phyloP scores from a whole-genome alignment of 2,329 filamentous ascomycete genomes.

The Hymenoscyphus albidus region DNA sequence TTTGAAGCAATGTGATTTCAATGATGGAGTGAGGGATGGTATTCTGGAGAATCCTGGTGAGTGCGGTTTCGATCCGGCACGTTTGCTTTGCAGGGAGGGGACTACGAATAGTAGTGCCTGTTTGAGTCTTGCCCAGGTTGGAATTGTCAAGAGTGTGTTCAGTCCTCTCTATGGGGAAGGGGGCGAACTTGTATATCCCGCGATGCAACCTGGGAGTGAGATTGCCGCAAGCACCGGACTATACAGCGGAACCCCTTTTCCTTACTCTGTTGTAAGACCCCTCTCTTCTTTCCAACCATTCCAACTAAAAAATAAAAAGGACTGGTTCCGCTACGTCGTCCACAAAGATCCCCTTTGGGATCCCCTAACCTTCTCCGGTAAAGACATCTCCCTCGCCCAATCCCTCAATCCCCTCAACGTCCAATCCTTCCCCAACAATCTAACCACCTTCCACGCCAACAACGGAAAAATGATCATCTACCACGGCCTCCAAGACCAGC shows the following conservation, averaged over 20 bases:
- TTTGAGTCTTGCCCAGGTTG: conserved; percentile 19
- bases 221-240: conserved; percentile 38
- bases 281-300: neutral
- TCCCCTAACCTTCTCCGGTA: conserved; percentile 37
- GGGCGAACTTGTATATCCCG: conserved; percentile 25
- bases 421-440: conserved; percentile 24
- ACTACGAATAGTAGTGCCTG: conserved; percentile 14
- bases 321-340: conserved; percentile 48
- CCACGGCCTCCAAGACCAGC: conserved; percentile 40
- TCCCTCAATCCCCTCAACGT: conserved; percentile 28
- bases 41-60: conserved; percentile 39
- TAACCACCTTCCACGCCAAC: conserved; percentile 15
- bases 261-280: conserved; percentile 18
- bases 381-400: conserved; percentile 36
- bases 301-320: conserved; percentile 17
- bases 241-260: conserved; percentile 32
- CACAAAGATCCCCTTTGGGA: conserved; percentile 41
- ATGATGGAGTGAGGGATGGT: conserved; percentile 47
- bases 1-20: conserved; percentile 46
- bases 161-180: conserved; percentile 16
- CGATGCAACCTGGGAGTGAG: conserved; percentile 46
- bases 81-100: conserved; percentile 19
- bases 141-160: conserved; percentile 22
- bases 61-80: conserved; percentile 35
- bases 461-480: conserved; percentile 40